Percentiles rank a stretch among this genome's conserved stretches.
Evolutionary conservation across 768 basidiomycete genomes (phyloP).

Genomic region (Coprinopsis strossmayeri): DNA sequence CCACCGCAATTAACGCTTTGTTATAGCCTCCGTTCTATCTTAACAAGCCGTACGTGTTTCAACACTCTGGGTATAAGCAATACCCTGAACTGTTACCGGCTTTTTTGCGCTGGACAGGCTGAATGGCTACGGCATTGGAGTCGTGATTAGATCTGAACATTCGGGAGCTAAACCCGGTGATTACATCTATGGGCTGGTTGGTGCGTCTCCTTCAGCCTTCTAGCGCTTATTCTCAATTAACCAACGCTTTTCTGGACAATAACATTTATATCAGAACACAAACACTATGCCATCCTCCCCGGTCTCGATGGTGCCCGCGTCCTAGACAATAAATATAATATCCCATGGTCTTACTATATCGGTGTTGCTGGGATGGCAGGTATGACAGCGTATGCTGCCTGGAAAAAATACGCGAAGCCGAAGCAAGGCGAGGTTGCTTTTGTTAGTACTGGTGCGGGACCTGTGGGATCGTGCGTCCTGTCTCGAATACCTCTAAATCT

Average conservation of each 20-base stretch:
- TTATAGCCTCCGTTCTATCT: slow-evolving; percentile 11
- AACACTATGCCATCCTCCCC: slow-evolving; percentile 31
- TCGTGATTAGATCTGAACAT: slow-evolving; percentile 27
- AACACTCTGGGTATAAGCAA: not conserved
- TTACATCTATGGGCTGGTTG: slow-evolving; percentile 30
- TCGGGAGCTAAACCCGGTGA: slow-evolving; percentile 25
- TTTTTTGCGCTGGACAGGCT: slow-evolving; percentile 14
- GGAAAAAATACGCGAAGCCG: slow-evolving; percentile 20
- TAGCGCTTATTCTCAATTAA: no score
- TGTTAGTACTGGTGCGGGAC: slow-evolving; percentile 22
- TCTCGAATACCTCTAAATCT: not conserved
- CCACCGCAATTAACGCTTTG: not conserved
- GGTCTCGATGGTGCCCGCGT: slow-evolving; percentile 17
- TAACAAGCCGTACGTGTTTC: slow-evolving; percentile 12
- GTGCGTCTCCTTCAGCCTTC: slow-evolving; percentile 15
- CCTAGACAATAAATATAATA: slow-evolving; percentile 33
- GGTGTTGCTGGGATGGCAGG: slow-evolving; percentile 53
- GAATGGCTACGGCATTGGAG: slow-evolving; percentile 21
- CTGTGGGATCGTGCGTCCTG: slow-evolving; percentile 23
- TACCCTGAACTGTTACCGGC: not conserved
- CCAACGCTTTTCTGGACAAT: not conserved
- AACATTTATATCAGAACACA: slow-evolving; percentile 19
- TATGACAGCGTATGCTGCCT: slow-evolving; percentile 28
- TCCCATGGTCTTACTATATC: slow-evolving; percentile 44
- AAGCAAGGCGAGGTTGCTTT: slow-evolving; percentile 21